Evolutionary conservation across 176 grass and related monocot genomes (phyloP).

Genomic region (Tillandsia fasciculata): DNA sequence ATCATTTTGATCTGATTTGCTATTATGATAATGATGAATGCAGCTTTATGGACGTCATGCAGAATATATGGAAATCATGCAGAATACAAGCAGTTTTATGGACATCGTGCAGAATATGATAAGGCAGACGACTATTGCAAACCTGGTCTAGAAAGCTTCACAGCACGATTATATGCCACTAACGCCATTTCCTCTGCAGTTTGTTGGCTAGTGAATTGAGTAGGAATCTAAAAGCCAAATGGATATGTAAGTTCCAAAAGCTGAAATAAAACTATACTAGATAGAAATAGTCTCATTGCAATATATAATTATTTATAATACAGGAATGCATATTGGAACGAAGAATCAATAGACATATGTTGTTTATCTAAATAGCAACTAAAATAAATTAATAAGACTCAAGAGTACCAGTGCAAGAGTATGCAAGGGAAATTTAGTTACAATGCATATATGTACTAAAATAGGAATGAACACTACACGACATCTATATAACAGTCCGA

Average conservation of each 20-base stretch:
- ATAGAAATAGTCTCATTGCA: background rate
- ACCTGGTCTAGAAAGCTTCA: conserved; percentile 91
- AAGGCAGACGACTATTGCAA: background rate
- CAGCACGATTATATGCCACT: conserved; percentile 62
- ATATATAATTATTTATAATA: background rate
- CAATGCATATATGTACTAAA: too few relatives aligned
- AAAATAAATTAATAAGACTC: background rate
- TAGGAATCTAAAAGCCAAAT: conserved; percentile 46
- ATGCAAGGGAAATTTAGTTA: background rate
- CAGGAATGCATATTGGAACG: background rate
- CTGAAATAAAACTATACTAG: background rate
- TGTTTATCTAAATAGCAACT: background rate
- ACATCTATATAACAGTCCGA: too few relatives aligned
- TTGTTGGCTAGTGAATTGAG: conserved; percentile 70
- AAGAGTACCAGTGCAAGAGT: background rate
- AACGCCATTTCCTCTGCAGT: conserved; percentile 81
- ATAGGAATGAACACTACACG: too few relatives aligned
- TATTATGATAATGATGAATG: too few relatives aligned
- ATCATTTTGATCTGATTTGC: too few relatives aligned
- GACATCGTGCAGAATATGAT: background rate
- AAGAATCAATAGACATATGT: background rate
- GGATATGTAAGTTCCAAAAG: background rate
- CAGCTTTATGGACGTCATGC: too few relatives aligned
- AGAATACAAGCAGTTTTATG: background rate
- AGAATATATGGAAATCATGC: background rate